Base-by-base conservation (phyloP, 2,329 filamentous ascomycete genomes). In the Aaosphaeria arxii region DNA sequence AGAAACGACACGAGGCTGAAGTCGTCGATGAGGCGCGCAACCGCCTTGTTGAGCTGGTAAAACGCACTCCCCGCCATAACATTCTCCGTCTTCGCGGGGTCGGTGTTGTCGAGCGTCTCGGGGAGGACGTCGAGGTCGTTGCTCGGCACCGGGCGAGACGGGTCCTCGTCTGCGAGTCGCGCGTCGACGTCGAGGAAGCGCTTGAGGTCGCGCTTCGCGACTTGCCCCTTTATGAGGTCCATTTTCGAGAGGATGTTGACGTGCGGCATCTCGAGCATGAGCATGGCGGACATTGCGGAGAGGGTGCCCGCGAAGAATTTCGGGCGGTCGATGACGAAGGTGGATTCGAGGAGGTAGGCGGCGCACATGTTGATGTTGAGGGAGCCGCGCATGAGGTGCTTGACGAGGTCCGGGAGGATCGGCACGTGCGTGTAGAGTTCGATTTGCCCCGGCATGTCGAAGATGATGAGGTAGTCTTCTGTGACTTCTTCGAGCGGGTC, bases 401-500 rank as follows among this genome's bases (percentile, higher is more conserved):
- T 87, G 56, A 92, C 85, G 42, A 99, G 82, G 17, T 85, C 83
- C 1, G 94, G 94, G 31, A 99, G 77, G 56, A 99, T 88, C 36
- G 94, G 94, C 32, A 97, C 88, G 69, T 99, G 94, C 2, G 92
- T 97, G 75, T 97, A 99, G 11, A 99, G 83, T 74, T 99, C 94
- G 71, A 99, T 97, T 76, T 99, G 94, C 48, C 94, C 94, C 0
- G 94, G 94, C 88, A 97, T 96, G 74, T 99, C 94, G 74, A 99
- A 91, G 54, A 99, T 88, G 71, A 97, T 95, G 54, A 99, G 82
- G 71, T 96, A 96, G 63, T 97, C 94, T 62, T 99, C 94, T 7
- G 89, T 92, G 48, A 95, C 78, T 39, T 85, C 82, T 61, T 95
- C 90, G 47, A 96, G 83, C 13, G 88, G 85, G 54, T 95, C 88